Conservation (phyloP, 192 early-diverging fungal genomes). For the Coemansia sp. region DNA sequence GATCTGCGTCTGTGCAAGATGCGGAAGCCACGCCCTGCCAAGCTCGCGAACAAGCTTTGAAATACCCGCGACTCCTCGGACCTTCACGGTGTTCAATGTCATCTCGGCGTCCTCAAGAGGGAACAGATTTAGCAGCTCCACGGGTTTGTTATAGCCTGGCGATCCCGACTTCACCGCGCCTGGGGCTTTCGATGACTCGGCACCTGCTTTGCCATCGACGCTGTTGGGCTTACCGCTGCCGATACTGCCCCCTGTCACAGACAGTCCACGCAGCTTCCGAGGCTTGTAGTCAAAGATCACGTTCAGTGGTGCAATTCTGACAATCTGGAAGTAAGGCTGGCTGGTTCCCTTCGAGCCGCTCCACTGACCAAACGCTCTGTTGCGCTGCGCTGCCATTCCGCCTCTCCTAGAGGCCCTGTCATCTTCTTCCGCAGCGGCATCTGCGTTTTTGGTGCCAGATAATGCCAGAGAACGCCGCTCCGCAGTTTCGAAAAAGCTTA, state of each 20-base stretch:
- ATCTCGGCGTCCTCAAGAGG: slow-evolving; percentile 90
- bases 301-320: slow-evolving; percentile 70
- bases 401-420: background rate
- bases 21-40: slow-evolving; percentile 80
- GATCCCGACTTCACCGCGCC: background rate
- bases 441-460: background rate
- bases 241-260: slow-evolving; percentile 16
- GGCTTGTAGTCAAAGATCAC: slow-evolving; percentile 97
- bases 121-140: slow-evolving; percentile 85
- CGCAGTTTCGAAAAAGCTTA: slow-evolving; percentile 67
- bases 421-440: background rate
- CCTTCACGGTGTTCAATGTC: slow-evolving; percentile 71
- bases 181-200: background rate
- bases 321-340: slow-evolving; percentile 58
- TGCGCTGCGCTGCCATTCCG: background rate
- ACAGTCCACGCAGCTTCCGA: slow-evolving; percentile 75
- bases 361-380: slow-evolving; percentile 12
- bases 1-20: slow-evolving; percentile 88
- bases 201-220: background rate
- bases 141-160: slow-evolving; percentile 15
- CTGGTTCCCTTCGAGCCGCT: slow-evolving; percentile 4
- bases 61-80: slow-evolving; percentile 78
- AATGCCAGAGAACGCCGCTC: slow-evolving; percentile 10
- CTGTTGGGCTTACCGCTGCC: background rate
- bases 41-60: slow-evolving; percentile 65